phyloP scores from a whole-genome alignment of 129 eudicot species.

The Smallanthus sonchifolius region DNA sequence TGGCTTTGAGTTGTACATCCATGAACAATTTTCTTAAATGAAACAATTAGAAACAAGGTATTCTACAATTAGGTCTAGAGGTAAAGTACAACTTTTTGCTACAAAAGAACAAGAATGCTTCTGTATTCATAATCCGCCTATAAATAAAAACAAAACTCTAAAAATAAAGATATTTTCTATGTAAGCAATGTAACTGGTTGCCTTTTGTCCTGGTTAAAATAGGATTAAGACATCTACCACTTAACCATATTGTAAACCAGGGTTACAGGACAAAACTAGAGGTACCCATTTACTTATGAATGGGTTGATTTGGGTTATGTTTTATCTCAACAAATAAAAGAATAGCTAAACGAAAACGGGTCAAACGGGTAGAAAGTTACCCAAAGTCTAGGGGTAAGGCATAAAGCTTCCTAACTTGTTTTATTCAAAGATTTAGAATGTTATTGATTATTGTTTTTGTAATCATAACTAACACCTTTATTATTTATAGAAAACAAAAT shows the following conservation, averaged over 20 bases:
- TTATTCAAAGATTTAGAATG: neutral
- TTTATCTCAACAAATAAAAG: too few species aligned
- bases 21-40: neutral
- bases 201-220: neutral
- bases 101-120: too few species aligned
- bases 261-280: neutral
- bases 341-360: neutral
- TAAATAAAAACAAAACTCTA: neutral
- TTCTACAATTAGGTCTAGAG: neutral
- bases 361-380: neutral
- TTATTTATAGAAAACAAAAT: neutral
- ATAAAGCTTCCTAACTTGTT: neutral
- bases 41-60: neutral
- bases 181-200: neutral
- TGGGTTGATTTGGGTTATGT: neutral
- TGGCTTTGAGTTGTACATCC: neutral
- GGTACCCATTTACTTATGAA: neutral
- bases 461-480: neutral
- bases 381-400: neutral
- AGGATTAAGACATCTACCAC: neutral
- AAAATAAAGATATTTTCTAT: neutral
- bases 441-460: neutral
- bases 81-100: neutral
- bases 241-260: neutral
- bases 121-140: neutral